Conservation (phyloP, 179 eudicot genomes). For the Spergularia azorica region DNA sequence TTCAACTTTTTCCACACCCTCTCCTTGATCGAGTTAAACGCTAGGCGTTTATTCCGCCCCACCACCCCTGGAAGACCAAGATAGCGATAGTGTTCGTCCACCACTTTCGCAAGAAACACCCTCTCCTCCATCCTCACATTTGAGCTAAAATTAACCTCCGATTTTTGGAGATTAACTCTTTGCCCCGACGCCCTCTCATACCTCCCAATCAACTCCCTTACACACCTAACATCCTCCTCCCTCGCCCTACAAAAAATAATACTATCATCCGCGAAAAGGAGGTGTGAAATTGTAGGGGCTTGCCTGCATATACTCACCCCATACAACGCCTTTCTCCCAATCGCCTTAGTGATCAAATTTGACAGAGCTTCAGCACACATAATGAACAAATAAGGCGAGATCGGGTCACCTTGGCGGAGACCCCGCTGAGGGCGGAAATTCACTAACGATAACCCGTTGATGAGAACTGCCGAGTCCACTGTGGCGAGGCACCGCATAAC, state of each 20-base stretch:
- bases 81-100: neutral
- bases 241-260: too few species aligned
- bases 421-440: neutral
- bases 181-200: too few species aligned
- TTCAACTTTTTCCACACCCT: neutral
- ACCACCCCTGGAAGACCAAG: neutral
- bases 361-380: neutral
- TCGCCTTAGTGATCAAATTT: neutral
- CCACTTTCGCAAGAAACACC: neutral
- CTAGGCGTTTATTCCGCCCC: neutral
- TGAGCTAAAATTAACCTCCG: neutral
- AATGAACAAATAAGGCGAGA: neutral
- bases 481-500: too few species aligned
- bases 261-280: too few species aligned
- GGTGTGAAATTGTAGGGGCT: too few species aligned
- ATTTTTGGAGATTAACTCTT: neutral
- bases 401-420: neutral
- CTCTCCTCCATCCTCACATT: neutral
- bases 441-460: neutral
- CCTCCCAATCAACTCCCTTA: neutral
- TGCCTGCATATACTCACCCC: neutral
- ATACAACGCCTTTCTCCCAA: neutral
- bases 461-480: neutral
- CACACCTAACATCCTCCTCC: neutral
- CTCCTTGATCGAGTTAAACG: neutral